Percentiles rank a stretch among this genome's conserved stretches.
Evolutionary conservation across 257 asterid species (phyloP).

Genomic region (Primulina tabacum): DNA sequence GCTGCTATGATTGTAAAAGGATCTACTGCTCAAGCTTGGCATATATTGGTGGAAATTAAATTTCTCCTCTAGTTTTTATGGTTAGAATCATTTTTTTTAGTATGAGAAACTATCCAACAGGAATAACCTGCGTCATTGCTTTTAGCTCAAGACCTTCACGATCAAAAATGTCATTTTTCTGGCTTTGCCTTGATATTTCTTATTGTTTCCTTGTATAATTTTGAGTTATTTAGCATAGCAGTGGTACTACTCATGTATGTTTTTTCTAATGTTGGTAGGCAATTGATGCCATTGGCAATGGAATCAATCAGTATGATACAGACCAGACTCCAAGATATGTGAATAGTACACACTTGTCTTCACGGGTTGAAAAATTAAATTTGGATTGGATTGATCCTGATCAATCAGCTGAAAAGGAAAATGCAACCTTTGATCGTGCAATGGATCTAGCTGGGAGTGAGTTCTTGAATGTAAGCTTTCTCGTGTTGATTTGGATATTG

Average conservation of each 20-base stretch:
- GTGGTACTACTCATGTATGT: constrained; percentile 2
- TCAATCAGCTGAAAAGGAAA: constrained; percentile 80
- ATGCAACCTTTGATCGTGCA: constrained; percentile 75
- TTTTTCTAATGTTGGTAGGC: constrained; percentile 47
- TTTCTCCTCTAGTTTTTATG: neutral
- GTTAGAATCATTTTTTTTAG: neutral
- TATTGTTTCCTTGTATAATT: neutral
- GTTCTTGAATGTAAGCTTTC: constrained; percentile 69
- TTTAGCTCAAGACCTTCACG: neutral
- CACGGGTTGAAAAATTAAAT: constrained; percentile 78
- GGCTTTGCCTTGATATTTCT: neutral
- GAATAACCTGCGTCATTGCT: neutral
- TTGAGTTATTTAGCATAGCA: neutral
- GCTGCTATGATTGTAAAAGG: neutral
- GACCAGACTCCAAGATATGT: constrained; percentile 86
- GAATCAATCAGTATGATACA: constrained; percentile 80
- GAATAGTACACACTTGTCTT: constrained; percentile 72
- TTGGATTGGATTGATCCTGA: constrained; percentile 87
- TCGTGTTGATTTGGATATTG: constrained; percentile 6
- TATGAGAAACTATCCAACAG: neutral
- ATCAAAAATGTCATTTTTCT: neutral
- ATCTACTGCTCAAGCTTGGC: neutral
- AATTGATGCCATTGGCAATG: constrained; percentile 85
- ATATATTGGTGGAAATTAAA: neutral
- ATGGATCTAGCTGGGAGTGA: constrained; percentile 79